Conservation (phyloP, 225 moss, liverwort and hornwort species). For the Polytrichum commune region DNA sequence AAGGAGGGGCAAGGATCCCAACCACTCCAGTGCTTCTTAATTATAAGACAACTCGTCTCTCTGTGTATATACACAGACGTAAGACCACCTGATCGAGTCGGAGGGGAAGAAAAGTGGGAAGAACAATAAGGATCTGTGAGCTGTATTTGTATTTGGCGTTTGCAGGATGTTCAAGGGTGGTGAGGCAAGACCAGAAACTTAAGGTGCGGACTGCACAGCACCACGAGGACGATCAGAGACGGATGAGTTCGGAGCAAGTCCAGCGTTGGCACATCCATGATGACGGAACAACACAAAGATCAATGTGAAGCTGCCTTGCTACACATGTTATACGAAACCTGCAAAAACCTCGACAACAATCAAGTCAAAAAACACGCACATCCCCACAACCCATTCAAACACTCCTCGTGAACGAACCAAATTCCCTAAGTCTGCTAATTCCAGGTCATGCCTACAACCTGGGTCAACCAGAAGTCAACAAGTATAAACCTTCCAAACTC, state of each 20-base stretch:
- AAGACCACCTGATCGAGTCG: too few species aligned
- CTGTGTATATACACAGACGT: background rate
- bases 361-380: too few species aligned
- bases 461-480: too few species aligned
- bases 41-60: background rate
- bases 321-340: background rate
- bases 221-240: slow-evolving; percentile 1
- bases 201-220: slow-evolving; percentile 6
- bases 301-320: background rate
- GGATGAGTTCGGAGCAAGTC: background rate
- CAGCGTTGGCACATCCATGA: background rate
- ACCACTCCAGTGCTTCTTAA: background rate
- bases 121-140: background rate
- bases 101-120: background rate
- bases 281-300: background rate
- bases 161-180: slow-evolving; percentile 3
- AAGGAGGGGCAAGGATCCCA: background rate
- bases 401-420: too few species aligned
- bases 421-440: too few species aligned
- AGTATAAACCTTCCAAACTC: too few species aligned
- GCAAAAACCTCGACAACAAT: background rate
- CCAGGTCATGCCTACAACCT: too few species aligned
- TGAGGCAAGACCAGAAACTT: slow-evolving; percentile 1
- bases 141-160: background rate
- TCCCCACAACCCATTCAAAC: too few species aligned